These are phyloP conservation scores for Suillus occidentalis DNA, from an alignment of 768 basidiomycete genomes.

Conservation along the genomic window DNA sequence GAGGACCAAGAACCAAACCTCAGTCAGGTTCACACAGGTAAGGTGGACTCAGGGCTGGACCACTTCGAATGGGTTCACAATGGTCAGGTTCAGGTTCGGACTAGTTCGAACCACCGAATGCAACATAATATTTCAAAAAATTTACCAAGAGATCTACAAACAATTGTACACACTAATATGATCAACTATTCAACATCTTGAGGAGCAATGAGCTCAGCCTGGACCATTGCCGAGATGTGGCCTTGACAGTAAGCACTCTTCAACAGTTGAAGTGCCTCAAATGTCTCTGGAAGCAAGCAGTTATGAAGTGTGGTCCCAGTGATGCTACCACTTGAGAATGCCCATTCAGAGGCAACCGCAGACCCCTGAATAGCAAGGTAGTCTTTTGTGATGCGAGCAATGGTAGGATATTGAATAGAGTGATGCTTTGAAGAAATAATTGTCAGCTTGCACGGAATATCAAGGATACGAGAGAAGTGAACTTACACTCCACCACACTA, in stretches of 20 bases:
- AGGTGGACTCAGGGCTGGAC: too few species aligned
- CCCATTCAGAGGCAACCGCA: slow-evolving; percentile 24
- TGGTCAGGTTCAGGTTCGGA: slow-evolving; percentile 1
- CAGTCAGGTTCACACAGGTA: neutral
- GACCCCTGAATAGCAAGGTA: slow-evolving; percentile 32
- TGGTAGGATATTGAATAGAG: too few species aligned
- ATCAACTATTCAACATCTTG: slow-evolving; percentile 1
- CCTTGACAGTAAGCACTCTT: slow-evolving; percentile 1
- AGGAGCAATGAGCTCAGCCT: neutral
- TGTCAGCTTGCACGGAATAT: neutral
- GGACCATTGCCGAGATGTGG: neutral
- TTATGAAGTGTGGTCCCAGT: neutral
- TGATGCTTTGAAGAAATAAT: slow-evolving; percentile 12
- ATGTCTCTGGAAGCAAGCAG: slow-evolving; percentile 1
- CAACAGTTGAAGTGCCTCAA: neutral
- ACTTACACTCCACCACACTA: slow-evolving; percentile 5
- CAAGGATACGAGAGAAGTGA: neutral
- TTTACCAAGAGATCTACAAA: neutral
- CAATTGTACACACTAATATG: neutral
- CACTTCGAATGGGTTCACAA: neutral
- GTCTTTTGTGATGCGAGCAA: too few species aligned
- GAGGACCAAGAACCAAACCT: neutral
- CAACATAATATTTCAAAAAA: neutral
- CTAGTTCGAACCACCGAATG: slow-evolving; percentile 1
- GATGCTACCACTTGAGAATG: slow-evolving; percentile 20